These are phyloP conservation scores for Tricholoma sp. DNA, from an alignment of 768 basidiomycete species.

Conservation along the genomic window DNA sequence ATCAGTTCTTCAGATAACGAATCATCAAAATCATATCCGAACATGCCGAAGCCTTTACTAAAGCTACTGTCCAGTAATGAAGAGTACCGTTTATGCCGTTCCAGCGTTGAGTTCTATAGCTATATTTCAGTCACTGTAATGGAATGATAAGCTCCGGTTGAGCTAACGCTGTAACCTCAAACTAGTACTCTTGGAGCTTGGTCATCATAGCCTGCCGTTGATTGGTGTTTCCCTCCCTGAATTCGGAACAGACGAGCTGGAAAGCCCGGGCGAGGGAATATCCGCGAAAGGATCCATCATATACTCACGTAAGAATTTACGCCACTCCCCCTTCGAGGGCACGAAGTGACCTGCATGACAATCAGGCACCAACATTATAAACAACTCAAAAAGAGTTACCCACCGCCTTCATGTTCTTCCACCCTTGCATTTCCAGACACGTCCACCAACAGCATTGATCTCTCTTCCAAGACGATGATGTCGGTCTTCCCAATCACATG, in stretches of 20 bases:
- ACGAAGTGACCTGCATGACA: conserved; percentile 67
- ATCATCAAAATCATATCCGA: background rate
- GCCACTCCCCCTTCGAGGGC: conserved; percentile 73
- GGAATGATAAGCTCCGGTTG: background rate
- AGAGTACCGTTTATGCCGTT: background rate
- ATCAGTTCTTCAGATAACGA: no score
- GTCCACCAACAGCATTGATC: conserved; percentile 52
- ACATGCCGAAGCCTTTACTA: background rate
- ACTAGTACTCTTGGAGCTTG: conserved; percentile 21
- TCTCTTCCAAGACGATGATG: conserved; percentile 66
- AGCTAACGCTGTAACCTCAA: no score
- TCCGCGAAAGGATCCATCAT: conserved; percentile 45
- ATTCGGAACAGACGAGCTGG: conserved; percentile 27
- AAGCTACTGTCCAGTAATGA: background rate
- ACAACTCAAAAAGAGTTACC: conserved; percentile 17
- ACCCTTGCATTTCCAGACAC: conserved; percentile 55
- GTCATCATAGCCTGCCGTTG: conserved; percentile 17
- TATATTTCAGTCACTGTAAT: background rate
- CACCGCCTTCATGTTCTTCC: conserved; percentile 78
- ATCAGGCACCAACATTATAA: background rate
- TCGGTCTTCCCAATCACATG: conserved; percentile 78
- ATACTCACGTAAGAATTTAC: conserved; percentile 67
- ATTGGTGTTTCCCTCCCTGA: conserved; percentile 48
- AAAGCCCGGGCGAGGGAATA: conserved; percentile 39
- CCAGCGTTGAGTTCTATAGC: background rate